phyloP scores from a whole-genome alignment of 208 protist species.

The Acanthamoeba divionensis region DNA sequence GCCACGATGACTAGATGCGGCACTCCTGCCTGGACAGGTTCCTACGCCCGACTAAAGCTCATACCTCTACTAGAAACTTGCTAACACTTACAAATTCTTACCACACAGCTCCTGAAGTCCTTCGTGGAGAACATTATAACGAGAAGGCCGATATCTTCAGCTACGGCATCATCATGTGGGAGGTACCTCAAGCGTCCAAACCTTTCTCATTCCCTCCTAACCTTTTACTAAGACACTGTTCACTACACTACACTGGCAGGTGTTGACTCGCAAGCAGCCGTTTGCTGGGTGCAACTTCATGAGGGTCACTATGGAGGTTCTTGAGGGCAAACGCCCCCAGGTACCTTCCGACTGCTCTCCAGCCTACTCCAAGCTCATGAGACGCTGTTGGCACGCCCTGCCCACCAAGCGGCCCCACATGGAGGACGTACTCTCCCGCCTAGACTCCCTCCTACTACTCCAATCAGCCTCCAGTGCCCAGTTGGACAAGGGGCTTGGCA shows the following conservation, averaged over 20 bases:
- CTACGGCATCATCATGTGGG: neutral
- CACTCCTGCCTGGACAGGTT: neutral
- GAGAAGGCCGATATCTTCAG: neutral
- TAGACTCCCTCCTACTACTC: too few relatives aligned
- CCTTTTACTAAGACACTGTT: neutral
- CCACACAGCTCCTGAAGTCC: neutral
- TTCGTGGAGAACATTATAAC: neutral
- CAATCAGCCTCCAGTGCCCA: too few relatives aligned
- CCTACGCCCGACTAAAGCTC: too few relatives aligned
- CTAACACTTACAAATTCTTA: too few relatives aligned
- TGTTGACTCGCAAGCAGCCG: too few relatives aligned
- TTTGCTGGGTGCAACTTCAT: neutral
- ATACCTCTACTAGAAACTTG: too few relatives aligned
- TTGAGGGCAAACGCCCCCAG: neutral
- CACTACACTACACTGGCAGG: too few relatives aligned
- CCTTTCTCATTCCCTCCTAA: neutral
- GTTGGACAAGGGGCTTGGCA: too few relatives aligned
- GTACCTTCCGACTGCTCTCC: neutral
- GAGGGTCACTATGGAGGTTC: neutral
- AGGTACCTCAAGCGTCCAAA: too few relatives aligned
- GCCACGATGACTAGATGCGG: neutral
- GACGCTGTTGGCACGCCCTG: neutral
- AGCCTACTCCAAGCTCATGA: neutral
- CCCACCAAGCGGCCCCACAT: neutral
- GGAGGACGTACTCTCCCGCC: too few relatives aligned